Conservation (phyloP, 2,329 filamentous ascomycete species). For the Cladobotryum mycophilum region DNA sequence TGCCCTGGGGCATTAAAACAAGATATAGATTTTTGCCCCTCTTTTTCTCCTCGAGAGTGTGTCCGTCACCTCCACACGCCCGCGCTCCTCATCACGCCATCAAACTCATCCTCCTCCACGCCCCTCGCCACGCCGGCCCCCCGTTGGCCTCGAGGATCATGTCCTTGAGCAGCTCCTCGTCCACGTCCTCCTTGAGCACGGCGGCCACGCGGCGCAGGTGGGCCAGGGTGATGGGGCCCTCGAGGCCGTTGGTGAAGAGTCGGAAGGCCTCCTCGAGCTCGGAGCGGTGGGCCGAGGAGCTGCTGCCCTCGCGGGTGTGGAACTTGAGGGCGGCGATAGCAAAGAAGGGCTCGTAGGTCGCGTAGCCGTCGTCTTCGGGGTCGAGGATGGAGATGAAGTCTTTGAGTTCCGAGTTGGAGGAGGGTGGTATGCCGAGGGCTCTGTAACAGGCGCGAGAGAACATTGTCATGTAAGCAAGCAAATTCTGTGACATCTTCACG, state of each 20-base stretch:
- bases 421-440: slow-evolving; percentile 72
- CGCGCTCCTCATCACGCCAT: slow-evolving; percentile 76
- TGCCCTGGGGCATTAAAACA: background rate
- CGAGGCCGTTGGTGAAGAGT: slow-evolving; percentile 61
- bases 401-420: slow-evolving; percentile 57
- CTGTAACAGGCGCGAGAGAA: too few relatives aligned
- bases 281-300: slow-evolving; percentile 46
- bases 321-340: slow-evolving; percentile 84
- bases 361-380: slow-evolving; percentile 70
- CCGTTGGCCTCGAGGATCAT: slow-evolving; percentile 96
- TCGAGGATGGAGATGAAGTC: slow-evolving; percentile 79
- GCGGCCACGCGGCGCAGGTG: slow-evolving; percentile 74
- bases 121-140: slow-evolving; percentile 64
- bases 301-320: slow-evolving; percentile 51
- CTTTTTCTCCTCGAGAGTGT: background rate
- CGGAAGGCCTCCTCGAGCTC: slow-evolving; percentile 79
- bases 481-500: background rate
- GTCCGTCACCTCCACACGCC: slow-evolving; percentile 66
- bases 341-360: slow-evolving; percentile 75
- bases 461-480: background rate
- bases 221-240: slow-evolving; percentile 64
- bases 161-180: slow-evolving; percentile 77
- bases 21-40: too few relatives aligned
- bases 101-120: slow-evolving; percentile 75
- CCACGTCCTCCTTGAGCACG: slow-evolving; percentile 76